These are phyloP conservation scores for Capsicum rhomboideum DNA, from an alignment of 257 asterid species.

Conservation along the genomic window DNA sequence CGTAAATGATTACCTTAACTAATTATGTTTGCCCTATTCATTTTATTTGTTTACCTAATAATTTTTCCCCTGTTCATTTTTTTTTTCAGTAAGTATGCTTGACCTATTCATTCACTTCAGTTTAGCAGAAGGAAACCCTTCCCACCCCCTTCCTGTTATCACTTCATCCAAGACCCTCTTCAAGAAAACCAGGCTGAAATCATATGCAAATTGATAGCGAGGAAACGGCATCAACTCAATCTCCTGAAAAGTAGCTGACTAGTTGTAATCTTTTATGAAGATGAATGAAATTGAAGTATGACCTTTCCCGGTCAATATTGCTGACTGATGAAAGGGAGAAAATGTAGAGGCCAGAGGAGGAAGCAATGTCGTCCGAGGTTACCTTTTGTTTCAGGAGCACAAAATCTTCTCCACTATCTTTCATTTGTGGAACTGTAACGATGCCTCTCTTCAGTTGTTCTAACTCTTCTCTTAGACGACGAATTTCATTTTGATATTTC, in stretches of 20 bases:
- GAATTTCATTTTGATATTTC: constrained; percentile 94
- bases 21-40: background rate
- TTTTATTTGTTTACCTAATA: background rate
- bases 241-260: background rate
- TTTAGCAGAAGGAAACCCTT: background rate
- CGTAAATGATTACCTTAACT: background rate
- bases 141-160: background rate
- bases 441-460: constrained; percentile 93
- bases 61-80: background rate
- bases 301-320: background rate
- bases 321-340: background rate
- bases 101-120: background rate
- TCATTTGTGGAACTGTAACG: constrained; percentile 53
- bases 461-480: constrained; percentile 84
- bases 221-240: background rate
- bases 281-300: background rate
- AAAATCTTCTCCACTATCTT: constrained; percentile 63
- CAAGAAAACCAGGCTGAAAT: background rate
- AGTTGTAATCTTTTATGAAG: background rate
- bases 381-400: constrained; percentile 95
- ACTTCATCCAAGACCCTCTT: background rate
- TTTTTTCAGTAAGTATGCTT: background rate
- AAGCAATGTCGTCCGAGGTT: background rate
- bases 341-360: background rate
- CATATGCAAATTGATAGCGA: background rate